A percentile compares a stretch with the other conserved stretches of the same genome.
Conservation (phyloP, 2,329 filamentous ascomycete genomes). For the Neopestalotiopsis clavispora region DNA sequence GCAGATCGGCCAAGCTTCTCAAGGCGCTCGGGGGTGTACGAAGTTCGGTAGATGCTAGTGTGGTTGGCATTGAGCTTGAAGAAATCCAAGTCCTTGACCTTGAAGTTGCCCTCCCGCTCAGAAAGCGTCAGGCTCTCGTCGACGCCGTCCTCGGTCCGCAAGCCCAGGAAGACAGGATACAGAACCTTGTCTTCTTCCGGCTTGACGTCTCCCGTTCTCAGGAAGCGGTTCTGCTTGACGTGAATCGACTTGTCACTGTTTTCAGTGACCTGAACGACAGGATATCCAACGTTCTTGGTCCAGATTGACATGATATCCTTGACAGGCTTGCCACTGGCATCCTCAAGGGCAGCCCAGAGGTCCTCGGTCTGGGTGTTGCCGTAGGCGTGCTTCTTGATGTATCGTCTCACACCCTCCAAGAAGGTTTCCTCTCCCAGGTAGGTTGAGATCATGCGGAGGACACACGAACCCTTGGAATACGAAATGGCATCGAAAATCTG, state of each 20-base stretch:
- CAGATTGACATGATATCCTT: slow-evolving; percentile 91
- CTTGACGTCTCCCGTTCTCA: slow-evolving; percentile 90
- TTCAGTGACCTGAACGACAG: slow-evolving; percentile 86
- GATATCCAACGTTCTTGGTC: slow-evolving; percentile 96
- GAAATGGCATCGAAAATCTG: slow-evolving; percentile 99
- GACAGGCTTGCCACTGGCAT: slow-evolving; percentile 90
- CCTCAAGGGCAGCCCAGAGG: slow-evolving; percentile 84
- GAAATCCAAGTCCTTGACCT: slow-evolving; percentile 81
- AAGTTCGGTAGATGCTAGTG: slow-evolving; percentile 89
- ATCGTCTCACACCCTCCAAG: slow-evolving; percentile 87
- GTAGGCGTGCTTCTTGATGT: slow-evolving; percentile 96
- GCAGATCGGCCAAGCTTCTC: slow-evolving; percentile 87
- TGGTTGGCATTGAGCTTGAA: slow-evolving; percentile 98
- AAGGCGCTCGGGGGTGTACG: slow-evolving; percentile 82
- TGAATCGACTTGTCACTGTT: slow-evolving; percentile 75
- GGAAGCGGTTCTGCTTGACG: slow-evolving; percentile 93
- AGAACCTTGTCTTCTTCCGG: slow-evolving; percentile 88
- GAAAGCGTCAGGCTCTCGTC: slow-evolving; percentile 75
- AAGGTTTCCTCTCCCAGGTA: slow-evolving; percentile 92
- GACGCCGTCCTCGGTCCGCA: slow-evolving; percentile 83
- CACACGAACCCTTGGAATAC: slow-evolving; percentile 95
- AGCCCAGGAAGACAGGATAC: slow-evolving; percentile 86
- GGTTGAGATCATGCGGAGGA: slow-evolving; percentile 95
- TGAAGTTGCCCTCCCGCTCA: slow-evolving; percentile 77
- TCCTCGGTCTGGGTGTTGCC: slow-evolving; percentile 92